These are phyloP conservation scores for Mortierella antarctica DNA, from an alignment of 192 early-diverging fungal species.

Conservation along the genomic window DNA sequence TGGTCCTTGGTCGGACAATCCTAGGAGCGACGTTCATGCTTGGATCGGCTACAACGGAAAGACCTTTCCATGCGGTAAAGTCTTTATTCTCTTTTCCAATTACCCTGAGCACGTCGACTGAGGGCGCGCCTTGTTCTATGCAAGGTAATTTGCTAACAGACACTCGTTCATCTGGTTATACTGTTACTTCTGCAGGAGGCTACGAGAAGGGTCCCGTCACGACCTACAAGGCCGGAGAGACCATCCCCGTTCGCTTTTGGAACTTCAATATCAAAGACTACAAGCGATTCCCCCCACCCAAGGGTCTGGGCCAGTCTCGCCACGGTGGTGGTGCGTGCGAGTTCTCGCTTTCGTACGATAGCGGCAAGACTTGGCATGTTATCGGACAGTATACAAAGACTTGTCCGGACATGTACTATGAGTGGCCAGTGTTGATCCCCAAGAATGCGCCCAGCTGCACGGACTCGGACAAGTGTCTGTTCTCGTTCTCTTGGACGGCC, in stretches of 20 bases:
- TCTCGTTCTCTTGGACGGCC: constrained; percentile 74
- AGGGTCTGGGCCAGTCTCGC: constrained; percentile 53
- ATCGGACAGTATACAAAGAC: constrained; percentile 52
- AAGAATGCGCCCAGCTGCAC: constrained; percentile 39
- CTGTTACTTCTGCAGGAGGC: constrained; percentile 21
- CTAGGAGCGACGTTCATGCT: constrained; percentile 19
- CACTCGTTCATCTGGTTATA: neutral
- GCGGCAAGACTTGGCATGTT: constrained; percentile 63
- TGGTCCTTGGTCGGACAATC: constrained; percentile 44
- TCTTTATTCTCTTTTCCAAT: too few species aligned
- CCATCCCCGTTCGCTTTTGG: constrained; percentile 59
- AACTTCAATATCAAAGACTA: constrained; percentile 39
- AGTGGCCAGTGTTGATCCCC: constrained; percentile 48
- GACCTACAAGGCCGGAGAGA: constrained; percentile 60
- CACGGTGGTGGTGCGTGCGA: constrained; percentile 77
- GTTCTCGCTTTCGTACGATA: constrained; percentile 73
- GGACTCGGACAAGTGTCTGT: constrained; percentile 38
- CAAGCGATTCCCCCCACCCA: constrained; percentile 30
- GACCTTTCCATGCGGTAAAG: constrained; percentile 47
- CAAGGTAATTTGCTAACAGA: too few species aligned
- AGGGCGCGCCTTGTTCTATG: too few species aligned
- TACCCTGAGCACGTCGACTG: too few species aligned
- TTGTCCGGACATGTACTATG: constrained; percentile 50
- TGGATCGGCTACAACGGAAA: constrained; percentile 43
- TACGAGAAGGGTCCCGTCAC: constrained; percentile 46